Evolutionary conservation across 176 grass and related monocot genomes (phyloP).

Genomic region (Hyparrhenia diplandra): DNA sequence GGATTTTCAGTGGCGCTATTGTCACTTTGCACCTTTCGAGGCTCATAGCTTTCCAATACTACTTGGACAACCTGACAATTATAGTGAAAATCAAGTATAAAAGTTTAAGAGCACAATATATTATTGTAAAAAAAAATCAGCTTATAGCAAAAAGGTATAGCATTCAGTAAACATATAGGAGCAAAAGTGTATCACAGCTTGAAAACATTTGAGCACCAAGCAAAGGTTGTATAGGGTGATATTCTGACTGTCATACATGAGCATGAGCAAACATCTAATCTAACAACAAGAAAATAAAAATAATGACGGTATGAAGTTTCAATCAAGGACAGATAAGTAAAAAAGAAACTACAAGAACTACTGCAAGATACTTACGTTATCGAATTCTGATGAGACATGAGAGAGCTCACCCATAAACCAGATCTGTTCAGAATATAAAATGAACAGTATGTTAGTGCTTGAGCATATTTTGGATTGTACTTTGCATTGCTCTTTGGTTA

Average conservation of each 20-base stretch:
- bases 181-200: not conserved
- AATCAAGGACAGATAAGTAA: slow-evolving; percentile 1
- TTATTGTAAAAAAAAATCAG: not conserved
- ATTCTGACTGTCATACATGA: not conserved
- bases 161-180: not conserved
- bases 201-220: slow-evolving; percentile 1
- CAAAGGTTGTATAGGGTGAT: not conserved
- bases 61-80: slow-evolving; percentile 68
- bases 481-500: not conserved
- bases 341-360: not conserved
- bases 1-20: not conserved
- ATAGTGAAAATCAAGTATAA: slow-evolving; percentile 1
- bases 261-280: not conserved
- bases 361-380: slow-evolving; percentile 66
- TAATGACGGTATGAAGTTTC: not conserved
- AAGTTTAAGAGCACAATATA: slow-evolving; percentile 11
- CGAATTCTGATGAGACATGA: slow-evolving; percentile 86
- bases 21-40: slow-evolving; percentile 36
- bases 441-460: not conserved
- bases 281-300: not conserved
- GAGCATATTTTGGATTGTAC: not conserved
- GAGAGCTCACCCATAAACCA: slow-evolving; percentile 99
- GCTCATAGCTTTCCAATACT: slow-evolving; percentile 81
- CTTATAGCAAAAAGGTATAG: not conserved
- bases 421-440: slow-evolving; percentile 41